phyloP scores from a whole-genome alignment of 805 yeast genomes.

The Ogataea chonburiensis region DNA sequence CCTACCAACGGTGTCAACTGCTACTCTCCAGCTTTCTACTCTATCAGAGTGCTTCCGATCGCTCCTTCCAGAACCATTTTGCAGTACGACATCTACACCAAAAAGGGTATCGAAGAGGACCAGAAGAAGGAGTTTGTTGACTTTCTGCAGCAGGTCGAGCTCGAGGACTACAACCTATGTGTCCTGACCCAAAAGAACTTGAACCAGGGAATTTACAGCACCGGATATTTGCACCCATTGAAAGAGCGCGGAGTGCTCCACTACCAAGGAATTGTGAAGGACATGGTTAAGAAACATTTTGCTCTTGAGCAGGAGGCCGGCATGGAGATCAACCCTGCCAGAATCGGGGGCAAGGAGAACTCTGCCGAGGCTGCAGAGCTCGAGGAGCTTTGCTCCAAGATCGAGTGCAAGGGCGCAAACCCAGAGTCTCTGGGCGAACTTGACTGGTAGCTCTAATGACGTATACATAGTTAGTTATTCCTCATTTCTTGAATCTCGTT shows the following conservation, averaged over 20 bases:
- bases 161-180: constrained; percentile 62
- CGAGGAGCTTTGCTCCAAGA: constrained; percentile 47
- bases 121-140: constrained; percentile 62
- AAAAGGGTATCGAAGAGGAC: constrained; percentile 52
- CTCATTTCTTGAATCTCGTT: constrained; percentile 47
- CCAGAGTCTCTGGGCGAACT: constrained; percentile 32
- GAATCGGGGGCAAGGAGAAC: constrained; percentile 39
- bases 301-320: constrained; percentile 46
- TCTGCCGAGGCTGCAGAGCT: constrained; percentile 47
- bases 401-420: constrained; percentile 50
- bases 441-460: constrained; percentile 26
- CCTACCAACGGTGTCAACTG: constrained; percentile 64
- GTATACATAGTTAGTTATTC: constrained; percentile 6
- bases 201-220: constrained; percentile 57
- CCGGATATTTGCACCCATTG: constrained; percentile 58
- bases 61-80: constrained; percentile 53
- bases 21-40: constrained; percentile 66
- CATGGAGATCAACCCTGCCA: constrained; percentile 50
- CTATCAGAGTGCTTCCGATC: constrained; percentile 57
- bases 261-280: constrained; percentile 53
- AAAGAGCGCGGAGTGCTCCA: constrained; percentile 59
- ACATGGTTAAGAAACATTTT: constrained; percentile 57
- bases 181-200: constrained; percentile 59
- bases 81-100: constrained; percentile 60
- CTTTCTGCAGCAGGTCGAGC: constrained; percentile 59